Evolutionary conservation across 352 stramenopile species (phyloP).

Genomic region (Phytophthora gonapodyides): DNA sequence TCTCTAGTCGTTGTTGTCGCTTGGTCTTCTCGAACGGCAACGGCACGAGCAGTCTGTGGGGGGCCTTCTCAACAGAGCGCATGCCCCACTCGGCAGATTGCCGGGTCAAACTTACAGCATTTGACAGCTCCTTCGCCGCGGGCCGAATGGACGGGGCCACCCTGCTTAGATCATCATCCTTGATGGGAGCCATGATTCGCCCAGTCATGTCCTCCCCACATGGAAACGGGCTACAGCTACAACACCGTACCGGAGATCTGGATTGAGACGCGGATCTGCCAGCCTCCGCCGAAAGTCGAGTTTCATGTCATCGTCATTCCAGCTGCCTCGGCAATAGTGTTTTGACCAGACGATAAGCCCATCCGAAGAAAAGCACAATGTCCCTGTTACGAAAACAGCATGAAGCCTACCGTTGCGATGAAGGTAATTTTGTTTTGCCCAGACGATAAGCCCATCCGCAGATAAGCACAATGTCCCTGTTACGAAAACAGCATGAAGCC

Average conservation of each 20-base stretch:
- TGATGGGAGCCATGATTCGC: neutral
- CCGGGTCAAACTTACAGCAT: neutral
- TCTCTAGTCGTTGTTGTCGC: neutral
- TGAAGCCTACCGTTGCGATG: too few relatives aligned
- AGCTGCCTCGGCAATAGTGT: slow-evolving; percentile 18
- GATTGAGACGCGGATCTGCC: too few relatives aligned
- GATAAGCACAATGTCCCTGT: too few relatives aligned
- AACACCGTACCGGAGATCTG: slow-evolving; percentile 7
- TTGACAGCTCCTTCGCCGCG: neutral
- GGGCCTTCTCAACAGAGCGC: slow-evolving; percentile 2
- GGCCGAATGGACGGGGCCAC: neutral
- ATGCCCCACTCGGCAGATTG: slow-evolving; percentile 5
- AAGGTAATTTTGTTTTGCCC: too few relatives aligned
- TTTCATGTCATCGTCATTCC: slow-evolving; percentile 22
- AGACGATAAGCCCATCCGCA: too few relatives aligned
- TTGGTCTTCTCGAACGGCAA: neutral
- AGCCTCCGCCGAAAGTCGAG: slow-evolving; percentile 1
- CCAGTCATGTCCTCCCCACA: neutral
- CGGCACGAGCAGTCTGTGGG: too few relatives aligned
- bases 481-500: too few relatives aligned
- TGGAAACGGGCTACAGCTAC: slow-evolving; percentile 8
- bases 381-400: slow-evolving; percentile 12
- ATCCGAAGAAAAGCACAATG: slow-evolving; percentile 15
- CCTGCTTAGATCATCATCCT: neutral
- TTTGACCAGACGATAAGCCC: slow-evolving; percentile 16